Evolutionary conservation across 2,329 filamentous ascomycete species (phyloP).

Genomic region (Cadophora sp.): DNA sequence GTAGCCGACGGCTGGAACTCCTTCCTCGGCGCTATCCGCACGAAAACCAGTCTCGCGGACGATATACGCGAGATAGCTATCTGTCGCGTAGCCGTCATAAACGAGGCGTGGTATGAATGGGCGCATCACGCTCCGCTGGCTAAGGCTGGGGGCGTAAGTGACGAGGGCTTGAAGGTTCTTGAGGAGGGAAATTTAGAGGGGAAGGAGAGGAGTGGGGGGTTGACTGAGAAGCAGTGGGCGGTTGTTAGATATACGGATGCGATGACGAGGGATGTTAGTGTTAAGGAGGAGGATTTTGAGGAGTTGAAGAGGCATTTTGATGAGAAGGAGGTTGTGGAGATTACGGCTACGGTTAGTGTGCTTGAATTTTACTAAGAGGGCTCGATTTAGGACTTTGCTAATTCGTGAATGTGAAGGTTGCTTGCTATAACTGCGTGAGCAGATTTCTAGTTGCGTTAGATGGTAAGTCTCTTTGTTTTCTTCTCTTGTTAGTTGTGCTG

Average conservation of each 20-base stretch:
- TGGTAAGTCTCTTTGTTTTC: conserved; percentile 57
- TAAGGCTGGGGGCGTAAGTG: conserved; percentile 38
- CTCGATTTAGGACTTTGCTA: not conserved
- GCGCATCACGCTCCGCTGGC: conserved; percentile 73
- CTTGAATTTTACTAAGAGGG: no score
- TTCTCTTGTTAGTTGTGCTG: not conserved
- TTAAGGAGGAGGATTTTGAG: conserved; percentile 72
- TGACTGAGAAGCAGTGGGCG: conserved; percentile 63
- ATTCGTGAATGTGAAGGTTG: conserved; percentile 52
- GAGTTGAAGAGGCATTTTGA: conserved; percentile 65
- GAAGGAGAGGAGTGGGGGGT: conserved; percentile 39
- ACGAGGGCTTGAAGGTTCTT: conserved; percentile 36
- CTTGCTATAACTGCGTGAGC: conserved; percentile 85
- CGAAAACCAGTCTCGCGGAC: conserved; percentile 55
- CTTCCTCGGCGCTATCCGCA: conserved; percentile 69
- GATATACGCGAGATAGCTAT: conserved; percentile 80
- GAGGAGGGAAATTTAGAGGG: conserved; percentile 42
- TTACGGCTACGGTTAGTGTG: conserved; percentile 70
- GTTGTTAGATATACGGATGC: conserved; percentile 79
- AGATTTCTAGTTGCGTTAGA: conserved; percentile 84
- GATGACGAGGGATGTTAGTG: conserved; percentile 78
- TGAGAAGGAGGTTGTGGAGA: conserved; percentile 79
- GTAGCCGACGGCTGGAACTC: conserved; percentile 80
- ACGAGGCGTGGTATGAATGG: conserved; percentile 88
- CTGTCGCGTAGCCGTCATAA: conserved; percentile 80